Percentiles rank a stretch among this genome's conserved stretches.
phyloP scores from a whole-genome alignment of 2,329 filamentous ascomycete species.

The Knufia fluminis region DNA sequence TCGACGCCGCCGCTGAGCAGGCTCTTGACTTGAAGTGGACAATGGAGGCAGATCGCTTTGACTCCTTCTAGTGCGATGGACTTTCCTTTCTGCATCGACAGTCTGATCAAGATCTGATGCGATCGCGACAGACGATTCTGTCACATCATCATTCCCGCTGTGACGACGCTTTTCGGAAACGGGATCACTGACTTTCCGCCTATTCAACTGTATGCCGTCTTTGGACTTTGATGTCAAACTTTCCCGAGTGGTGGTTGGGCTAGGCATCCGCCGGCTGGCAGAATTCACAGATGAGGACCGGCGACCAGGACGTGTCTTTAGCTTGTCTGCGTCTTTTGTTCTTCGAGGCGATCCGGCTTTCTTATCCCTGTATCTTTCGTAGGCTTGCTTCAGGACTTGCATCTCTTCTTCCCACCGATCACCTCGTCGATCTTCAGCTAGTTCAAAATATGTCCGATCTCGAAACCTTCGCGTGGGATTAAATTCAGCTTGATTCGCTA shows the following conservation, averaged over 20 bases:
- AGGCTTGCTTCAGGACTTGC: conserved; percentile 62
- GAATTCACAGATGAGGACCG: conserved; percentile 34
- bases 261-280: conserved; percentile 17
- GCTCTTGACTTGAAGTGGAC: conserved; percentile 15
- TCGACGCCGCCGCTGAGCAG: conserved; percentile 19
- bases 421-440: conserved; percentile 72
- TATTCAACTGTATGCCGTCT: conserved; percentile 12
- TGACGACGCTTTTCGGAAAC: background rate
- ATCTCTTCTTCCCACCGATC: conserved; percentile 87
- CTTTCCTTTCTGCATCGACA: conserved; percentile 12
- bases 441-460: conserved; percentile 76
- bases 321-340: conserved; percentile 32
- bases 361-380: conserved; percentile 32
- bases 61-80: conserved; percentile 17
- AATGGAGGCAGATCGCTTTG: conserved; percentile 22
- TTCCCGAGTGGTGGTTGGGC: conserved; percentile 20
- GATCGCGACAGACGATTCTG: conserved; percentile 20
- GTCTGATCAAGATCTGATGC: conserved; percentile 22
- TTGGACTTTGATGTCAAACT: conserved; percentile 15
- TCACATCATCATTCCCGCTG: conserved; percentile 8
- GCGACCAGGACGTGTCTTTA: conserved; percentile 27
- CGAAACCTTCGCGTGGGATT: conserved; percentile 69
- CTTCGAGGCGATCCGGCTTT: conserved; percentile 30
- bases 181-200: conserved; percentile 8
- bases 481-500: conserved; percentile 69